These are phyloP conservation scores for Leccinum insigne DNA, from an alignment of 1,284 basidiomycete species.

Conservation along the genomic window DNA sequence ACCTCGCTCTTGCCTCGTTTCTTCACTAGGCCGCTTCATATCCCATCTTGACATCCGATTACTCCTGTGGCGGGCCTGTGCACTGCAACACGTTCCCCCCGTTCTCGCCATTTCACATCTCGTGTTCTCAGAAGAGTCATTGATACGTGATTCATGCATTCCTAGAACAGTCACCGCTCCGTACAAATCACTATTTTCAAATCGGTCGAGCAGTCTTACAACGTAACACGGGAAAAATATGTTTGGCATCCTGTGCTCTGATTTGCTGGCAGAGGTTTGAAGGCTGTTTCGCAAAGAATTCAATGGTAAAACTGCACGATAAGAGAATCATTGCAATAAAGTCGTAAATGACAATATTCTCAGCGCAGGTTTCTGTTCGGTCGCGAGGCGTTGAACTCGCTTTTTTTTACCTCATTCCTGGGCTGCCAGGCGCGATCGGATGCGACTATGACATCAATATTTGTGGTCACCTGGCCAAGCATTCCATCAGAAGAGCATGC, in stretches of 20 bases:
- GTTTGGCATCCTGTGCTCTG: not conserved
- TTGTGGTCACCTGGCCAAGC: not conserved
- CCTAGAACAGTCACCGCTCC: conserved; percentile 5
- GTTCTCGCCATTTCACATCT: not conserved
- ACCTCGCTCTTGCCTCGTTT: conserved; percentile 22
- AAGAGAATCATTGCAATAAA: not conserved
- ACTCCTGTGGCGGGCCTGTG: not conserved
- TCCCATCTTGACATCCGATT: conserved; percentile 17
- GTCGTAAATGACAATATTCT: not conserved
- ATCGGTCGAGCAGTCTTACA: not conserved
- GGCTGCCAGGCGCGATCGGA: not conserved
- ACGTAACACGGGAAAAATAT: not conserved
- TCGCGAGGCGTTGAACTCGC: not conserved
- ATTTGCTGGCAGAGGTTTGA: not conserved
- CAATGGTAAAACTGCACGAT: not conserved
- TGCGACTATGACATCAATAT: not conserved
- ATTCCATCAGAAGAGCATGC: not conserved
- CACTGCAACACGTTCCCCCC: conserved; percentile 14
- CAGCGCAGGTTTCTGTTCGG: not conserved
- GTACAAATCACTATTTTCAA: not conserved
- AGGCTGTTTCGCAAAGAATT: not conserved
- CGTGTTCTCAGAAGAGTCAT: not conserved
- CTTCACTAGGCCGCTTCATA: conserved; percentile 7
- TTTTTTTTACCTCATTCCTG: not conserved
- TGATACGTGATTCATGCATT: not conserved